These are phyloP conservation scores for Dactylellina haptotyla DNA, from an alignment of 2,329 filamentous ascomycete genomes.

Conservation along the genomic window DNA sequence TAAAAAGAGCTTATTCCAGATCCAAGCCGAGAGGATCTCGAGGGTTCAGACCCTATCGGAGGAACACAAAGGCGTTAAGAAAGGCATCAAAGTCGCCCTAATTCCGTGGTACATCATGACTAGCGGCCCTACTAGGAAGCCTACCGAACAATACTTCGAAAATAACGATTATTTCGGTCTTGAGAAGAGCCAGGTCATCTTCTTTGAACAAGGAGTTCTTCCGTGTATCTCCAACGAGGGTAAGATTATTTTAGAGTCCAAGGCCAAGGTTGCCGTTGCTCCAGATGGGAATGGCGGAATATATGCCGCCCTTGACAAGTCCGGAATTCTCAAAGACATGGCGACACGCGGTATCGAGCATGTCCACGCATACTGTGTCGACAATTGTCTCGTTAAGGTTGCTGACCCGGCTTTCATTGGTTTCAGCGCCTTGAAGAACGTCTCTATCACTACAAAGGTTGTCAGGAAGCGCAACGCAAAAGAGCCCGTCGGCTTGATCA, in stretches of 20 bases:
- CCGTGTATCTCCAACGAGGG: slow-evolving; percentile 97
- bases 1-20: slow-evolving; percentile 93
- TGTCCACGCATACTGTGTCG: slow-evolving; percentile 96
- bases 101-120: slow-evolving; percentile 99
- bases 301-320: slow-evolving; percentile 86
- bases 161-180: slow-evolving; percentile 92
- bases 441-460: slow-evolving; percentile 98
- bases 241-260: slow-evolving; percentile 93
- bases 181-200: slow-evolving; percentile 76
- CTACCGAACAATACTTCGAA: slow-evolving; percentile 93
- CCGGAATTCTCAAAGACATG: slow-evolving; percentile 87
- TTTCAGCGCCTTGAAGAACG: slow-evolving; percentile 85
- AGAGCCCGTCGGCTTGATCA: slow-evolving; percentile 92
- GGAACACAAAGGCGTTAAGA: slow-evolving; percentile 67
- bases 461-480: slow-evolving; percentile 97
- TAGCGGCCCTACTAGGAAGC: slow-evolving; percentile 87
- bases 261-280: slow-evolving; percentile 89
- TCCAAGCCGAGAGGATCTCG: slow-evolving; percentile 92
- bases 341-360: slow-evolving; percentile 87
- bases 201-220: slow-evolving; percentile 96
- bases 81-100: slow-evolving; percentile 65
- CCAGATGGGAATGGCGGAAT: slow-evolving; percentile 97
- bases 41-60: slow-evolving; percentile 84
- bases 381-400: slow-evolving; percentile 99
- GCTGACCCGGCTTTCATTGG: slow-evolving; percentile 95